Conservation (phyloP, 257 asterid species). For the Petrea volubilis region DNA sequence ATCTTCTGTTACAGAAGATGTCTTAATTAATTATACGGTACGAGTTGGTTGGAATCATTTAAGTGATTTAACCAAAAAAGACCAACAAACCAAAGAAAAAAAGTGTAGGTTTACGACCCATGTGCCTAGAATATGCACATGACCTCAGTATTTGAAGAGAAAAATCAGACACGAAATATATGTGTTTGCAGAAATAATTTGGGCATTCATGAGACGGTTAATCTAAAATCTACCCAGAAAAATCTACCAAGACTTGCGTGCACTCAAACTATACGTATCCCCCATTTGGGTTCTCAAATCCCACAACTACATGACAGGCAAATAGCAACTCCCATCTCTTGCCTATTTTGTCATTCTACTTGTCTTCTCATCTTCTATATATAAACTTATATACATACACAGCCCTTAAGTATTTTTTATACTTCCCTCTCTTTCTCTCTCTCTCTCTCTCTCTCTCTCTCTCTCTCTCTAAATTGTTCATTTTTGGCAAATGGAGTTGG, state of each 20-base stretch:
- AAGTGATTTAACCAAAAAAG: not conserved
- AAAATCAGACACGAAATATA: not conserved
- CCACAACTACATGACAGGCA: conserved; percentile 8
- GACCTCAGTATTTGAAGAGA: not conserved
- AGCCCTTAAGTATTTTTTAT: not conserved
- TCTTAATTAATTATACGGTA: not conserved
- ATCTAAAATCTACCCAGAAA: conserved; percentile 12
- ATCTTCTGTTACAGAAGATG: no score
- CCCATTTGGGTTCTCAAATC: not conserved
- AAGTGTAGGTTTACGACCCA: not conserved
- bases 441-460: not conserved
- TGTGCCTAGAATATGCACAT: not conserved
- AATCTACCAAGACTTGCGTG: conserved; percentile 26
- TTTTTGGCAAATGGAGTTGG: not conserved
- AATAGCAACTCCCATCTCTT: not conserved
- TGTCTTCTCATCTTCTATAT: not conserved
- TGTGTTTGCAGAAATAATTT: not conserved
- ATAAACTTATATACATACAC: not conserved
- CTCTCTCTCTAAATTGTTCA: not conserved
- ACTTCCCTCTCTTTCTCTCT: not conserved
- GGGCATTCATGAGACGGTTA: not conserved
- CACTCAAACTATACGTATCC: conserved; percentile 19
- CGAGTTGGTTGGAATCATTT: conserved; percentile 8
- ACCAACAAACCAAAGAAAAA: not conserved
- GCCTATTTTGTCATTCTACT: not conserved